Base-by-base conservation (phyloP, 2,329 filamentous ascomycete species). In the Neonectria hederae region DNA sequence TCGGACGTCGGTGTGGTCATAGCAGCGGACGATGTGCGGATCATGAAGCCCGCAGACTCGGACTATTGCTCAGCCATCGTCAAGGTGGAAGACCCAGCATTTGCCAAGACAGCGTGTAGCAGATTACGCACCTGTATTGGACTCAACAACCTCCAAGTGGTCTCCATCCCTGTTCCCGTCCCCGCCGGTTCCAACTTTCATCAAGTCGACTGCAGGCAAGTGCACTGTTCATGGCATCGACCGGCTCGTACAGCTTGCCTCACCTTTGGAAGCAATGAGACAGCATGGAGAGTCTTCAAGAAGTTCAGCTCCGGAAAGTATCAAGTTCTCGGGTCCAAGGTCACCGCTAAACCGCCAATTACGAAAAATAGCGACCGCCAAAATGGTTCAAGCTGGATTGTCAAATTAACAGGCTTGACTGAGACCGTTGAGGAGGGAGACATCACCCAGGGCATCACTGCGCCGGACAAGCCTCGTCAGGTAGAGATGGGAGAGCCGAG, bases 151-250 rank as follows among this genome's bases (percentile, higher is more conserved):
- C 19, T 65, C 11, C 28, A 60, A 13, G 49, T 42, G 2, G 6
- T 6, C n/a, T 14, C 62, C 2, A 49, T 42, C 17, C 35, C 67
- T 13, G 13, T 54, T 65, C 63, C 72, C 0, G 69, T 76, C 49
- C 69, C 72, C 7, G 55, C 61, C 0, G 73, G 67, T 2, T 72
- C 73, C 5, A 75, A 65, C 38, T 65, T 73, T n/a, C 71, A 72
- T 4, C 73, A 72, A 0, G 74, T 80, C 0, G 77, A 81, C 19
- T 75, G 73, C 45, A 77, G 71, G 51, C 76, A 77, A 45, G 71
- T 82, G 0, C 71, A 75, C 30, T 75, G 73, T 30, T 80, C 78
- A 9, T 82, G 79, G 79, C 74, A 79, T 58, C 74, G 74, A 21
- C 67, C 78, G 9, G 68, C 46, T 6, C 71, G 63, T 13, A 72